These are phyloP conservation scores for Hirsutella thompsonii DNA, from an alignment of 2,329 filamentous ascomycete species.

Conservation along the genomic window DNA sequence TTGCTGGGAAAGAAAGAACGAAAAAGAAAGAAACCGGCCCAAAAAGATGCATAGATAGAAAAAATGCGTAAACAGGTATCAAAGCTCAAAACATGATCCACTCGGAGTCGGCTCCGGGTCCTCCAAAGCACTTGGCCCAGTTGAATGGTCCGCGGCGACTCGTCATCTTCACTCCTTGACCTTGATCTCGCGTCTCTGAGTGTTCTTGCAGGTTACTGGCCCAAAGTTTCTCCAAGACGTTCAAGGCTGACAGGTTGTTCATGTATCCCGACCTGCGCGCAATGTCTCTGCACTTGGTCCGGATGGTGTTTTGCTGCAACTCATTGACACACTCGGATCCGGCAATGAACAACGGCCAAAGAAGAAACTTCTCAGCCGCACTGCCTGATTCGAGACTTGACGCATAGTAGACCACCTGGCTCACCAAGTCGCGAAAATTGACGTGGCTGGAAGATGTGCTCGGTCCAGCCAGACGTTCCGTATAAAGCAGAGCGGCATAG, in stretches of 20 bases:
- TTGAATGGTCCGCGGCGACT: slow-evolving; percentile 38
- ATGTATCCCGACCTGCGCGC: slow-evolving; percentile 83
- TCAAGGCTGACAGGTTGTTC: slow-evolving; percentile 79
- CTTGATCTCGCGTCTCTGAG: slow-evolving; percentile 15
- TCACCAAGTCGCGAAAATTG: slow-evolving; percentile 73
- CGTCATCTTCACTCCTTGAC: slow-evolving; percentile 15
- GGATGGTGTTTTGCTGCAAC: slow-evolving; percentile 65
- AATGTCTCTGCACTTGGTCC: slow-evolving; percentile 71
- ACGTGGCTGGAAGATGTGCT: slow-evolving; percentile 57
- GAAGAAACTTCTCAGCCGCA: slow-evolving; percentile 71
- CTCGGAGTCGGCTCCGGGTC: slow-evolving; percentile 44
- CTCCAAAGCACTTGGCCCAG: slow-evolving; percentile 45
- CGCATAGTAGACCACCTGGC: slow-evolving; percentile 72
- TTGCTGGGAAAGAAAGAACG: not conserved
- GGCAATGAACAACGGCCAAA: slow-evolving; percentile 87
- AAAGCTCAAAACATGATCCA: slow-evolving; percentile 51
- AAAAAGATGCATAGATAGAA: not conserved
- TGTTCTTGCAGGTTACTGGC: slow-evolving; percentile 34
- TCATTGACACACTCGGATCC: slow-evolving; percentile 82
- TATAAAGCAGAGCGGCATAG: slow-evolving; percentile 79
- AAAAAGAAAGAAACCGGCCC: not conserved
- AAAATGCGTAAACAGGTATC: too few relatives aligned
- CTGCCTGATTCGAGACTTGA: slow-evolving; percentile 61
- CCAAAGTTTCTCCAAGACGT: slow-evolving; percentile 81
- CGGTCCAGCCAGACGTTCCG: slow-evolving; percentile 73